Conservation (phyloP, 176 grass and related monocot genomes). For the Thalia dealbata region DNA sequence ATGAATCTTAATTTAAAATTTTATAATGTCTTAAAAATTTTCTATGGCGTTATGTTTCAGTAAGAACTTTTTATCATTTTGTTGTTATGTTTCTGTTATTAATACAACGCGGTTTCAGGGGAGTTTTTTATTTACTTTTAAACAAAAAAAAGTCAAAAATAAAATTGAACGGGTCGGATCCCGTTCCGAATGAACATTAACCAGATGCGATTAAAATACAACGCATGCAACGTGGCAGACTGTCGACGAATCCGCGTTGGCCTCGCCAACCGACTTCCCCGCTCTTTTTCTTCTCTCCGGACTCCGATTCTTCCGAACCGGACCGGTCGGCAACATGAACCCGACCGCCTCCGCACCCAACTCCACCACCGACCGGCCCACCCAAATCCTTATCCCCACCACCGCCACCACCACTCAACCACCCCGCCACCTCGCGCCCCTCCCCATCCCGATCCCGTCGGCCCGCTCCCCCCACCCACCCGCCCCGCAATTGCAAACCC, state of each 20-base stretch:
- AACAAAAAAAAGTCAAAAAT: too few relatives aligned
- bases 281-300: background rate
- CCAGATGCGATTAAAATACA: too few relatives aligned
- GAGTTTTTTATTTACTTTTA: too few relatives aligned
- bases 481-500: slow-evolving; percentile 9
- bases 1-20: too few relatives aligned
- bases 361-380: slow-evolving; percentile 8
- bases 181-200: too few relatives aligned
- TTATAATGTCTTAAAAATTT: too few relatives aligned
- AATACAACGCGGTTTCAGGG: too few relatives aligned
- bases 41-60: too few relatives aligned
- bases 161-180: too few relatives aligned
- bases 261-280: background rate
- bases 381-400: slow-evolving; percentile 20
- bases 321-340: background rate
- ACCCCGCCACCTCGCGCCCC: slow-evolving; percentile 28
- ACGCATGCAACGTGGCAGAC: background rate
- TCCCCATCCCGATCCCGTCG: slow-evolving; percentile 18
- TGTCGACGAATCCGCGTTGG: background rate
- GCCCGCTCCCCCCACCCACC: slow-evolving; percentile 8
- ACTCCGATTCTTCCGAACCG: background rate
- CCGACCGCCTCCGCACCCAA: background rate
- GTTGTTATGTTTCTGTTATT: too few relatives aligned
- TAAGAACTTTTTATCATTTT: too few relatives aligned
- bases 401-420: slow-evolving; percentile 25